phyloP scores from a whole-genome alignment of 2,329 filamentous ascomycete genomes.

The Xylaria sp. region DNA sequence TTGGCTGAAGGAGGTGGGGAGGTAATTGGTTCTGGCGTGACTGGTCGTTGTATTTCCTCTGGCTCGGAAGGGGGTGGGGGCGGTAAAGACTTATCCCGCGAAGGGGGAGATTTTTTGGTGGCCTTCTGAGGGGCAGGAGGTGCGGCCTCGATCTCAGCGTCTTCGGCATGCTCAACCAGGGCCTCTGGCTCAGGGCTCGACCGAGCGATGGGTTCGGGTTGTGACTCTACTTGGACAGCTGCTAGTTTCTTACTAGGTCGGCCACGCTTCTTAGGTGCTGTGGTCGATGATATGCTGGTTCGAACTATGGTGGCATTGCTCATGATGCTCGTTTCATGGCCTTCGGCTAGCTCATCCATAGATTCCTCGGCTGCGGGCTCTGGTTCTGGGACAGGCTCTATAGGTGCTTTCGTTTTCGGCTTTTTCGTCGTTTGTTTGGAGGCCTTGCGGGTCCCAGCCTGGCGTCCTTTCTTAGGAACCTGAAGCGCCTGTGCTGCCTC shows the following conservation, averaged over 20 bases:
- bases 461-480: slow-evolving; percentile 61
- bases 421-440: slow-evolving; percentile 58
- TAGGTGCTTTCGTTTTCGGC: slow-evolving; percentile 43
- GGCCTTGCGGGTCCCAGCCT: slow-evolving; percentile 54
- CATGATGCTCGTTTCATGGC: slow-evolving; percentile 47
- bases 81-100: slow-evolving; percentile 39
- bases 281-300: slow-evolving; percentile 38
- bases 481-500: slow-evolving; percentile 48
- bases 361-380: slow-evolving; percentile 25
- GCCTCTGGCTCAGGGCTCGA: slow-evolving; percentile 21
- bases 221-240: slow-evolving; percentile 39
- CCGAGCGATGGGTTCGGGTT: slow-evolving; percentile 18
- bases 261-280: slow-evolving; percentile 43
- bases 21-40: slow-evolving; percentile 50
- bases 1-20: slow-evolving; percentile 56
- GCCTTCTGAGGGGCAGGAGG: slow-evolving; percentile 31
- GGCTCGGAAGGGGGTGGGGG: slow-evolving; percentile 36
- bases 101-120: slow-evolving; percentile 21
- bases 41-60: slow-evolving; percentile 40
- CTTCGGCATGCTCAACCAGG: slow-evolving; percentile 27
- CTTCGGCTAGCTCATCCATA: slow-evolving; percentile 42
- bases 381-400: slow-evolving; percentile 29
- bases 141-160: slow-evolving; percentile 27
- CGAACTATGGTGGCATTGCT: slow-evolving; percentile 52
- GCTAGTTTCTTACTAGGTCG: slow-evolving; percentile 42